phyloP scores from a whole-genome alignment of 108 stramenopile species.

The Cyclostephanos invisitatus region DNA sequence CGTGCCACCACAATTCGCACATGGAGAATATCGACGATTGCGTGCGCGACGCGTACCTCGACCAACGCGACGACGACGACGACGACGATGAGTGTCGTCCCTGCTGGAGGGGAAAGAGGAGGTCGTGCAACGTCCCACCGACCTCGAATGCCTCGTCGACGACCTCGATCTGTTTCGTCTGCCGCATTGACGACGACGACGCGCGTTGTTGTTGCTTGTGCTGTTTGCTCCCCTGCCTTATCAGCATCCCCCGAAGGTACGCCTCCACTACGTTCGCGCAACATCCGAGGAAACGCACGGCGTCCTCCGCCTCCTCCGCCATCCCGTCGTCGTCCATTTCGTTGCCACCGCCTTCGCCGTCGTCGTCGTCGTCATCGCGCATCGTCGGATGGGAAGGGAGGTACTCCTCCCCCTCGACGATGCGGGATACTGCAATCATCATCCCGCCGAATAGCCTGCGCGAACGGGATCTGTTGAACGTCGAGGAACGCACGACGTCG shows the following conservation, averaged over 20 bases:
- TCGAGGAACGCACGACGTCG: constrained; percentile 16
- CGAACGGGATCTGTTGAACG: constrained; percentile 29
- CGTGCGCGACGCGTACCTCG: constrained; percentile 48
- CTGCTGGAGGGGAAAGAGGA: constrained; percentile 65
- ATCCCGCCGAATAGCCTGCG: constrained; percentile 34
- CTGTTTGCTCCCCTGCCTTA: too few relatives aligned
- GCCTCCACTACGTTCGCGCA: constrained; percentile 52
- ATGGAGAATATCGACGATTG: constrained; percentile 64
- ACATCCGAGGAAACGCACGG: constrained; percentile 51
- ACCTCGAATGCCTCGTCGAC: constrained; percentile 69
- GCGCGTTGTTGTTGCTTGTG: not conserved
- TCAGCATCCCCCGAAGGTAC: constrained; percentile 44
- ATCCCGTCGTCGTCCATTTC: constrained; percentile 3
- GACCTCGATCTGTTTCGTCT: constrained; percentile 15
- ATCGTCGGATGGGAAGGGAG: not conserved
- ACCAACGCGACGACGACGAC: not conserved
- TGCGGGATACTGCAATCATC: constrained; percentile 1
- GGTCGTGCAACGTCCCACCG: constrained; percentile 63
- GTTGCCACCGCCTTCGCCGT: not conserved
- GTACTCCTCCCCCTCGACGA: constrained; percentile 33
- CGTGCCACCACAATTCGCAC: constrained; percentile 90
- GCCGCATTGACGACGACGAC: not conserved
- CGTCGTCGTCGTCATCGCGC: constrained; percentile 8
- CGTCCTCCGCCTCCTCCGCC: constrained; percentile 32
- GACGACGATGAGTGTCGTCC: constrained; percentile 17